phyloP scores from a whole-genome alignment of 2,329 filamentous ascomycete genomes.

The Fusarium siculi region DNA sequence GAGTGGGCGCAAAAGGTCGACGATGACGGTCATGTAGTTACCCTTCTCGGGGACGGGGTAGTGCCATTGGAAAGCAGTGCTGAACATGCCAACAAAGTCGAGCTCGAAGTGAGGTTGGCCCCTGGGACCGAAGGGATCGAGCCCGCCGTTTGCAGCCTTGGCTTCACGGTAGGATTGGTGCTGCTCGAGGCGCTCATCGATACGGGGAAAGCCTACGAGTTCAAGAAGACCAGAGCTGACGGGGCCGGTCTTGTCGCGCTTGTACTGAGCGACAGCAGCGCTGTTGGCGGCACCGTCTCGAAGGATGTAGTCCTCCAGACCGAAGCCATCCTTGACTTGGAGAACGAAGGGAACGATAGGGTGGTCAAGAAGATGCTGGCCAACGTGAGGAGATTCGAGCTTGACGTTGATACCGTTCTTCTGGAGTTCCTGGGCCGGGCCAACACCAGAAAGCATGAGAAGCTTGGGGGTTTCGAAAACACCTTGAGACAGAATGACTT shows the following conservation, averaged over 20 bases:
- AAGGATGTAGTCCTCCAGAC: conserved; percentile 55
- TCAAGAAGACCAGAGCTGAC: conserved; percentile 56
- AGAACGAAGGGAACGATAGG: conserved; percentile 57
- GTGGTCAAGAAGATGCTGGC: conserved; percentile 72
- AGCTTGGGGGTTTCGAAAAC: conserved; percentile 73
- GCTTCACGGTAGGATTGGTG: conserved; percentile 57
- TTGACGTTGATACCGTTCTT: conserved; percentile 64
- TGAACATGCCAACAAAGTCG: conserved; percentile 70
- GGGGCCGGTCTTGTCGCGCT: conserved; percentile 52
- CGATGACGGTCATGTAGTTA: conserved; percentile 66
- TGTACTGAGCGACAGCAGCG: conserved; percentile 26
- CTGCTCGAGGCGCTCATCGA: conserved; percentile 64
- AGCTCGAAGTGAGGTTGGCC: conserved; percentile 71
- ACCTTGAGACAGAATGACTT: conserved; percentile 62
- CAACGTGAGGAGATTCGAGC: conserved; percentile 69
- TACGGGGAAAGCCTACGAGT: conserved; percentile 66
- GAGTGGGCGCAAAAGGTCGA: conserved; percentile 56
- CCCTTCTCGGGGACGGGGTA: conserved; percentile 55
- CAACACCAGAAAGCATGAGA: conserved; percentile 73
- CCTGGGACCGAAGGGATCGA: conserved; percentile 65
- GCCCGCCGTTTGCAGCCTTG: conserved; percentile 54
- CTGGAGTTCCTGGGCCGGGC: conserved; percentile 62
- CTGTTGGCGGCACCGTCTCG: conserved; percentile 40
- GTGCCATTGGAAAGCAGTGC: conserved; percentile 60
- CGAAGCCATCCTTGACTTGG: conserved; percentile 52